These are phyloP conservation scores for Purpureocillium takamizusanense DNA, from an alignment of 2,329 filamentous ascomycete genomes.

Conservation along the genomic window DNA sequence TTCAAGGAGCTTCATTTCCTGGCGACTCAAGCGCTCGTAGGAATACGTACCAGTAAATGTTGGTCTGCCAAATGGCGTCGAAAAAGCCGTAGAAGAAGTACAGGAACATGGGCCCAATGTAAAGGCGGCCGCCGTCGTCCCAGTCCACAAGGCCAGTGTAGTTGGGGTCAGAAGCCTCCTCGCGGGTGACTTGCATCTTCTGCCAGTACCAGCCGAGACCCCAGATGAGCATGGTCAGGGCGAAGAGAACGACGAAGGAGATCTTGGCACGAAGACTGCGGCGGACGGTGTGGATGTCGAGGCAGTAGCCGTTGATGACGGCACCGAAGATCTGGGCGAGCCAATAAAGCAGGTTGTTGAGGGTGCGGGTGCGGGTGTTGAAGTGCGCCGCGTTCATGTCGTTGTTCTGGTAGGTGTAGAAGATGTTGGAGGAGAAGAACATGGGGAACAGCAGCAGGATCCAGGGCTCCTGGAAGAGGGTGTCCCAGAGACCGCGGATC, in stretches of 20 bases:
- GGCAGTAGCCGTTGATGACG: conserved; percentile 33
- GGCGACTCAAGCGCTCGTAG: too few relatives aligned
- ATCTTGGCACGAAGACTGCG: conserved; percentile 71
- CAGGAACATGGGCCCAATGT: conserved; percentile 70
- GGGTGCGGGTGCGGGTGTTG: conserved; percentile 44
- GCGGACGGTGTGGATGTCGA: conserved; percentile 64
- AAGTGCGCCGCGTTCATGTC: conserved; percentile 45
- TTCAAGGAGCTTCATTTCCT: too few relatives aligned
- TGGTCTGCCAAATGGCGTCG: conserved; percentile 85
- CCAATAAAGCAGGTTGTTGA: conserved; percentile 47
- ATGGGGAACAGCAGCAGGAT: conserved; percentile 52
- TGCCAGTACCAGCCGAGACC: conserved; percentile 77
- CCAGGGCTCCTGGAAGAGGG: conserved; percentile 60
- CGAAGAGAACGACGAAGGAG: conserved; percentile 46
- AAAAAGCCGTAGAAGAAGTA: conserved; percentile 89
- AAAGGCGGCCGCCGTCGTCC: conserved; percentile 39
- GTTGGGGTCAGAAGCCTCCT: conserved; percentile 10
- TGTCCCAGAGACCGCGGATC: conserved; percentile 65
- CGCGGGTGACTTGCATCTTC: conserved; percentile 38
- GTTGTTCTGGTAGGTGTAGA: conserved; percentile 52
- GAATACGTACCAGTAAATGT: conserved; percentile 84
- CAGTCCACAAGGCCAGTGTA: conserved; percentile 46
- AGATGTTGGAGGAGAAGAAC: conserved; percentile 46
- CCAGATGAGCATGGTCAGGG: conserved; percentile 70
- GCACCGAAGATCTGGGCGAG: conserved; percentile 47